Evolutionary conservation across 345 rosid species (phyloP).

Genomic region (Eutrema heterophyllum): DNA sequence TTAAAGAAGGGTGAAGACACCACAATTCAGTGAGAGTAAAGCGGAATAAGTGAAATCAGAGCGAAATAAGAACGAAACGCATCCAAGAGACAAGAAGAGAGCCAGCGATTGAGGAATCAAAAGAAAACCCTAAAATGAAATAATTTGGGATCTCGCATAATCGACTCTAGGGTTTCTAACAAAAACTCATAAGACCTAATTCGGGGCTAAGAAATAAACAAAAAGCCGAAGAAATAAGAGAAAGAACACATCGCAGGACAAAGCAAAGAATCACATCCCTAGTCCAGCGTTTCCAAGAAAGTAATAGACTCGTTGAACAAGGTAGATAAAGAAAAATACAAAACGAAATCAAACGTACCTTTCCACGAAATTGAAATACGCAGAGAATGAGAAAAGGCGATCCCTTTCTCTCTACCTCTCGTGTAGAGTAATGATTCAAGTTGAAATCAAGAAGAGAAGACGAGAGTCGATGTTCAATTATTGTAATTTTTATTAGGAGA

Average conservation of each 20-base stretch:
- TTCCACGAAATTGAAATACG: background rate
- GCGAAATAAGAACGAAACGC: background rate
- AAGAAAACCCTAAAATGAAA: constrained; percentile 15
- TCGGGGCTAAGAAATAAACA: background rate
- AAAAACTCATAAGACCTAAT: background rate
- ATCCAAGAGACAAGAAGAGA: background rate
- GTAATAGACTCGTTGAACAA: background rate
- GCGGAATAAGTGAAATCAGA: background rate
- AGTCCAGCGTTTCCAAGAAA: background rate
- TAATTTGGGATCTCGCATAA: constrained; percentile 12
- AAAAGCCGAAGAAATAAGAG: background rate
- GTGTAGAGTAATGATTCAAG: constrained; percentile 11
- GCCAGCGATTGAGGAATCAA: background rate
- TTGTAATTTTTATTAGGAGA: constrained; percentile 15
- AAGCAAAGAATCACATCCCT: constrained; percentile 13
- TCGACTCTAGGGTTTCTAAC: background rate
- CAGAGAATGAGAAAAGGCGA: constrained; percentile 19
- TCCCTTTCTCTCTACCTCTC: constrained; percentile 18
- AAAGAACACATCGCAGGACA: background rate
- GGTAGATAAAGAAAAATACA: background rate
- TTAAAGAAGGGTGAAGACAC: background rate
- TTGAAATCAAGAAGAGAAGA: constrained; percentile 5
- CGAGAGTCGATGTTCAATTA: constrained; percentile 10
- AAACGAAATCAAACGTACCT: constrained; percentile 10
- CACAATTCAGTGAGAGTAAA: background rate